These are phyloP conservation scores for Cutaneotrichosporon cavernicola DNA, from an alignment of 1,284 basidiomycete species.

Conservation along the genomic window DNA sequence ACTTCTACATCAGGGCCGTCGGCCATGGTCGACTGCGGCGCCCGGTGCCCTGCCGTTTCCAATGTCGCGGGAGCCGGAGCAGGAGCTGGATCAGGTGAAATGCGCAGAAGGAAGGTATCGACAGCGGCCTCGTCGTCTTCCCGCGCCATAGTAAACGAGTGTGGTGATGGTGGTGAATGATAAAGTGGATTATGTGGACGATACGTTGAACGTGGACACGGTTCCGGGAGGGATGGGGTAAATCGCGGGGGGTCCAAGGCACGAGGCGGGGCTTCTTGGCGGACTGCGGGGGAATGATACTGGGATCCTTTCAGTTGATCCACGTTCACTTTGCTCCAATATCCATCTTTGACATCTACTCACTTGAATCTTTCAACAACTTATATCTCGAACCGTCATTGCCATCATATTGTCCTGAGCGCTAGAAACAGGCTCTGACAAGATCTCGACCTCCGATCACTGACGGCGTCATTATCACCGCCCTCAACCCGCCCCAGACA, in stretches of 20 bases:
- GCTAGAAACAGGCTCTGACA: too few species aligned
- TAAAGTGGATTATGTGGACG: background rate
- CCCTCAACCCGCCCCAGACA: background rate
- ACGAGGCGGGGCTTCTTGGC: background rate
- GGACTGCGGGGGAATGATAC: background rate
- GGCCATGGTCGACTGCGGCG: background rate
- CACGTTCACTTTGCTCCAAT: background rate
- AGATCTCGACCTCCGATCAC: background rate
- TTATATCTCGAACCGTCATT: too few species aligned
- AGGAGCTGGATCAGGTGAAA: background rate
- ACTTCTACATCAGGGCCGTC: background rate
- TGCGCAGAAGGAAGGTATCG: background rate
- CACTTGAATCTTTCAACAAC: too few species aligned
- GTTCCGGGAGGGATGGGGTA: background rate
- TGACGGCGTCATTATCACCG: background rate
- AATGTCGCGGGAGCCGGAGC: background rate
- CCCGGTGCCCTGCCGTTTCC: background rate
- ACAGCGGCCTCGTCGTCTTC: slow-evolving; percentile 4
- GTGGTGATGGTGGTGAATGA: background rate
- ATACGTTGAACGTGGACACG: background rate
- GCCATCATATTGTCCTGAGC: too few species aligned
- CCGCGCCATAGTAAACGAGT: background rate
- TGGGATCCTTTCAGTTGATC: background rate
- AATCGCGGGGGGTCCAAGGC: background rate
- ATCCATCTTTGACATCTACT: background rate